Conservation (phyloP, 2,329 filamentous ascomycete genomes). For the Phyllosticta citribraziliensis region DNA sequence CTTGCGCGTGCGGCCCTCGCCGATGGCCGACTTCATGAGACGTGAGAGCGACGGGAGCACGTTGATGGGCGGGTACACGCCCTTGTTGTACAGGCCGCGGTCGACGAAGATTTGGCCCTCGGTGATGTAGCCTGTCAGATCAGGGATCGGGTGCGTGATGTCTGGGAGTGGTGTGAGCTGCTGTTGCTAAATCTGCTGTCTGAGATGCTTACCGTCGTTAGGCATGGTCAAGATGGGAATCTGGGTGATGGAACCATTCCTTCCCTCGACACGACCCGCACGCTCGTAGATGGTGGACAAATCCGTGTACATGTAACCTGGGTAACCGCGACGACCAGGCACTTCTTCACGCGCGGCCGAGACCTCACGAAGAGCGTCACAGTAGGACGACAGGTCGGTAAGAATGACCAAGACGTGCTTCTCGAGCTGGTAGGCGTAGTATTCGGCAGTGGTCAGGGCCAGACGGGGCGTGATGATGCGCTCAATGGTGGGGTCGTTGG, state of each 20-base stretch:
- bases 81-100: constrained; percentile 87
- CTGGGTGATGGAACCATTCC: constrained; percentile 97
- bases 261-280: constrained; percentile 90
- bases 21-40: constrained; percentile 99
- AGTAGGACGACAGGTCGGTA: constrained; percentile 96
- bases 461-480: constrained; percentile 99
- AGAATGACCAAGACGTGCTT: constrained; percentile 99
- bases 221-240: constrained; percentile 99
- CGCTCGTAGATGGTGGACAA: constrained; percentile 99
- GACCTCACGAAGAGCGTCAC: constrained; percentile 96
- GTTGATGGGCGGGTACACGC: constrained; percentile 98
- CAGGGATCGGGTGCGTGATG: constrained; percentile 97
- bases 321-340: constrained; percentile 96
- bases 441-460: constrained; percentile 94
- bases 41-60: constrained; percentile 94
- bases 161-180: constrained; percentile 37
- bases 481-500: constrained; percentile 98
- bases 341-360: constrained; percentile 98
- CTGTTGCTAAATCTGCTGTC: background rate
- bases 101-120: constrained; percentile 98
- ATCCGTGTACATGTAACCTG: constrained; percentile 99
- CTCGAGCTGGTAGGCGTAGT: constrained; percentile 99
- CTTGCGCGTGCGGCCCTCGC: constrained; percentile 90
- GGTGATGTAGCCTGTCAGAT: constrained; percentile 97
- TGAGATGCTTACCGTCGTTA: constrained; percentile 65